Conservation (phyloP, 371 early-diverging fungal species). For the Dipsacomyces acuminosporus region DNA sequence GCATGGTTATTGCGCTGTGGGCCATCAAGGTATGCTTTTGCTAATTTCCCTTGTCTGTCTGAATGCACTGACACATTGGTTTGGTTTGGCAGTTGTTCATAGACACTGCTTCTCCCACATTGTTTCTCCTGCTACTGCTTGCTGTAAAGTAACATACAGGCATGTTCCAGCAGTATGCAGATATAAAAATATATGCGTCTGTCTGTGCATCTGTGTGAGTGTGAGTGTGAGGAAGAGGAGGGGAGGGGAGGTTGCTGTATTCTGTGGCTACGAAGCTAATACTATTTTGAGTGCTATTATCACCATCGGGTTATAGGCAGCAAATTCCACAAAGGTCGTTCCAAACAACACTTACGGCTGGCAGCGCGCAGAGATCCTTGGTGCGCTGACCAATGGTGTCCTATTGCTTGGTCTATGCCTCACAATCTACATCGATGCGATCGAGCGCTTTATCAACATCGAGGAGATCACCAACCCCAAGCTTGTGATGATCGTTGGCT, state of each 20-base stretch:
- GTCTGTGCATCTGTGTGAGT: neutral
- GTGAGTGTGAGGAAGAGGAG: slow-evolving; percentile 7
- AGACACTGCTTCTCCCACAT: too few species aligned
- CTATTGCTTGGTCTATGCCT: slow-evolving; percentile 84
- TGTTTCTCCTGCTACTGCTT: too few species aligned
- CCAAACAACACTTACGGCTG: slow-evolving; percentile 80
- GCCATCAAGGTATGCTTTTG: slow-evolving; percentile 62
- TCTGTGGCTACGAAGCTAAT: too few species aligned
- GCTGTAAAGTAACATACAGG: neutral
- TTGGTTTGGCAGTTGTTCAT: too few species aligned
- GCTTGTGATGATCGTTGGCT: slow-evolving; percentile 76
- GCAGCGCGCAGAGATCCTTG: slow-evolving; percentile 89
- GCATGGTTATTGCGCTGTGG: slow-evolving; percentile 77
- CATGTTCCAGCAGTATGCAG: too few species aligned
- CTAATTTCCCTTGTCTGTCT: neutral
- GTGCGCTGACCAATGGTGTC: slow-evolving; percentile 86
- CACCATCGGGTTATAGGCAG: slow-evolving; percentile 30
- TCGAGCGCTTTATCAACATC: slow-evolving; percentile 73
- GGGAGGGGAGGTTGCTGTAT: slow-evolving; percentile 12
- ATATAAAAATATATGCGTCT: too few species aligned
- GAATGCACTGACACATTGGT: too few species aligned
- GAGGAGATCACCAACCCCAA: slow-evolving; percentile 64
- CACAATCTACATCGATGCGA: slow-evolving; percentile 82
- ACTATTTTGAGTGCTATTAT: neutral
- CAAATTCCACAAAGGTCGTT: slow-evolving; percentile 47